Evolutionary conservation across 2,329 filamentous ascomycete genomes (phyloP).

Genomic region (Penicillium sp.): DNA sequence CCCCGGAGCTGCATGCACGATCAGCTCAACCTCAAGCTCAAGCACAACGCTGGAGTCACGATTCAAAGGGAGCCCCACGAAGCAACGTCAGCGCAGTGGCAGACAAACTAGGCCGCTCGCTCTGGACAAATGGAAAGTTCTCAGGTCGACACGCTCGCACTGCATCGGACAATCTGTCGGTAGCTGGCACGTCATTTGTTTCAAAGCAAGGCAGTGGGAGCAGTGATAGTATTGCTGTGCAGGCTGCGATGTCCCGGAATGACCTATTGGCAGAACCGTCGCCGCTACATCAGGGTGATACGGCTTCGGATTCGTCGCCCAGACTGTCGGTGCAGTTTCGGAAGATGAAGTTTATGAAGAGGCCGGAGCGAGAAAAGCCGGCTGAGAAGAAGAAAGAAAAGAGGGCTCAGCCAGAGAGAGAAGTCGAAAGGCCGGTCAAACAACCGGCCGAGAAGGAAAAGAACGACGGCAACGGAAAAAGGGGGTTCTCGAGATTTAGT

Average conservation of each 20-base stretch:
- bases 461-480: slow-evolving; percentile 5
- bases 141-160: neutral
- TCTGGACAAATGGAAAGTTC: slow-evolving; percentile 1
- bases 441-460: slow-evolving; percentile 7
- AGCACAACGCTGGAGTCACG: neutral
- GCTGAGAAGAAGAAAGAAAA: too few relatives aligned
- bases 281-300: slow-evolving; percentile 9
- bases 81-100: neutral
- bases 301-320: slow-evolving; percentile 13
- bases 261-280: slow-evolving; percentile 11
- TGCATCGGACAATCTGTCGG: neutral
- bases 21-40: neutral
- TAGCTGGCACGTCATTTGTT: neutral
- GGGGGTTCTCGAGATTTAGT: slow-evolving; percentile 5
- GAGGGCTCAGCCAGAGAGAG: neutral
- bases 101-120: neutral
- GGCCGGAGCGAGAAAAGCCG: too few relatives aligned
- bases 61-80: too few relatives aligned
- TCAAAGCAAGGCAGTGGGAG: slow-evolving; percentile 13
- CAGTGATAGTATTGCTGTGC: slow-evolving; percentile 13
- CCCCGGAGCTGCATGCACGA: slow-evolving; percentile 2
- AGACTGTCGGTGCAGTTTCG: slow-evolving; percentile 10
- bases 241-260: slow-evolving; percentile 12
- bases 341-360: slow-evolving; percentile 11
- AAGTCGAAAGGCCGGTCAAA: neutral